A percentile compares a stretch with the other conserved stretches of the same genome.
Evolutionary conservation across 1,139 yeast genomes (phyloP).

Genomic region (Candida freyschussii): DNA sequence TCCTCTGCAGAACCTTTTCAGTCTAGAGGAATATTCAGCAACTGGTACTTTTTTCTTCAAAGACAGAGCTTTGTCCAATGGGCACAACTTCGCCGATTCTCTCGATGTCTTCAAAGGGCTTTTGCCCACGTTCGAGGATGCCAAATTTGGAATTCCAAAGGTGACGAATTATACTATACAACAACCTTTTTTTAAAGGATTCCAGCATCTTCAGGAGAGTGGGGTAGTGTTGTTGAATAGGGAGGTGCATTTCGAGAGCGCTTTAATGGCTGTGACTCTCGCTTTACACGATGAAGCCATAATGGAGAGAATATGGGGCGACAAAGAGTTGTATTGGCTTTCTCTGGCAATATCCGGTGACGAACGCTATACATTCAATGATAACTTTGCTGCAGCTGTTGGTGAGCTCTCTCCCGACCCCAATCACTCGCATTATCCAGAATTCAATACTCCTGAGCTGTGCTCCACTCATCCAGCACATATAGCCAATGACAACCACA

Average conservation of each 20-base stretch:
- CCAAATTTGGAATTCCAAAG: conserved; percentile 30
- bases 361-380: conserved; percentile 43
- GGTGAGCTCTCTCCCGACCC: conserved; percentile 35
- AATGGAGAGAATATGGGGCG: conserved; percentile 47
- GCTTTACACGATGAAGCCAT: conserved; percentile 37
- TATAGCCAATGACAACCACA: conserved; percentile 39
- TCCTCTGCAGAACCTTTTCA: conserved; percentile 36
- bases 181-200: conserved; percentile 31
- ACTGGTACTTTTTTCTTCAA: conserved; percentile 45
- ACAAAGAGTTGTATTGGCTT: conserved; percentile 63
- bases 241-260: conserved; percentile 36
- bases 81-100: conserved; percentile 32
- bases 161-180: conserved; percentile 29
- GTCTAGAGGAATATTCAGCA: conserved; percentile 31
- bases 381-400: conserved; percentile 44
- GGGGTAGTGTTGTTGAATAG: conserved; percentile 46
- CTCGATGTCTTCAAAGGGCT: conserved; percentile 30
- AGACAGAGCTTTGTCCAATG: conserved; percentile 41
- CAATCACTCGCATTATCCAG: conserved; percentile 12
- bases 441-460: conserved; percentile 35
- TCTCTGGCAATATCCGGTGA: conserved; percentile 51
- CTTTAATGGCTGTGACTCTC: conserved; percentile 41
- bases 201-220: conserved; percentile 46
- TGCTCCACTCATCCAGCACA: conserved; percentile 74
- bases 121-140: conserved; percentile 37